Evolutionary conservation across 208 protist genomes (phyloP), one percentile per base, ranked within the genome.

Genomic region (Polymyxa betae): DNA sequence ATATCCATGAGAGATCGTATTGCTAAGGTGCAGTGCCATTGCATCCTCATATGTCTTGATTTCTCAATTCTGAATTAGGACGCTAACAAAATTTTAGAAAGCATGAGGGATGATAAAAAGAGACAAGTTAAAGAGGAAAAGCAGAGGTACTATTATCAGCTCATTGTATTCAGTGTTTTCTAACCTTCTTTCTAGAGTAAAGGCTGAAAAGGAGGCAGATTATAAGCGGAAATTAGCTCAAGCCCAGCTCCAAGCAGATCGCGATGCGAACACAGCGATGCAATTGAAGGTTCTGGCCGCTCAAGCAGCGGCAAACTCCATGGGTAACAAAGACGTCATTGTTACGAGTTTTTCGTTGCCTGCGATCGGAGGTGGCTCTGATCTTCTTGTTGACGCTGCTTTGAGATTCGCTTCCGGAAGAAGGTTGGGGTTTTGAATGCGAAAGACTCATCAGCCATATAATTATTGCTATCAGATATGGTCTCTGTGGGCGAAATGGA

Each of bases 401-500:
- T 43, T 82, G 12, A 35, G 72, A 35, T 82, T 82, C 35, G 72
- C 72, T 45, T 82, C 72, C n/a, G 72, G 72, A 82, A 82, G 72
- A 82, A 35, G 72, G 72, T 82, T 43, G n/a, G n/a, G n/a, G n/a
- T n/a, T n/a, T n/a, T n/a, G 72, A 82, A 60, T 60, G 24, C 5
- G 5, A 24, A 60, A 60, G 12, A 24, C 12, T 29, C 49, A 5
- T 60, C 12, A 24, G 24, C 5, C 49, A 24, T 5, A n/a, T 16
- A 49, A 0, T 82, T 5, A 45, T 35, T 40, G 91, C 66, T 12
- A 24, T 24, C 5, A 82, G 60, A 38, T 92, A 92, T 45, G 91
- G 90, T 16, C 49, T 92, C 0, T 24, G 90, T 29, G 91, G 91
- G 0, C 60, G 72, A 5, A 92, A 92, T 45, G 91, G 91, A 66